These are phyloP conservation scores for Lactarius evosmus DNA, from an alignment of 768 basidiomycete genomes.

Conservation along the genomic window DNA sequence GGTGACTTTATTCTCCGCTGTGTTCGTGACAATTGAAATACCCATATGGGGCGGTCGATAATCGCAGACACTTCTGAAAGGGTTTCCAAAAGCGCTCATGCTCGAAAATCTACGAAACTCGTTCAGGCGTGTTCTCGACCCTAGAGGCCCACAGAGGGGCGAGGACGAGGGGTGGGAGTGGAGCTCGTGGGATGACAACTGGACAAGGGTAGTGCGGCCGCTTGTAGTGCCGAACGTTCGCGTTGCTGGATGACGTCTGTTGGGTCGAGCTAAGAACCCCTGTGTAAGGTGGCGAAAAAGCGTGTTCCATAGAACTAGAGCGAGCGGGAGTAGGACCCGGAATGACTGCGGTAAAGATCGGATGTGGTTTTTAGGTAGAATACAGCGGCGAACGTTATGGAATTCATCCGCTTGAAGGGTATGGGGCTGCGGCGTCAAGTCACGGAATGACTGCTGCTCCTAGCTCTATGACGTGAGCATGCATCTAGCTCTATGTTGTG, in stretches of 20 bases:
- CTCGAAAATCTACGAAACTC: constrained; percentile 21
- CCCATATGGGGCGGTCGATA: constrained; percentile 1
- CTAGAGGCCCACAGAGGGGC: not conserved
- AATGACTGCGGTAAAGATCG: not conserved
- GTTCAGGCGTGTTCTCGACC: constrained; percentile 12
- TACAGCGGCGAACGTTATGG: not conserved
- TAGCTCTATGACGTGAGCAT: constrained; percentile 11
- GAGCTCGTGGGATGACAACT: constrained; percentile 29
- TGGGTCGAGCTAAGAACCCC: constrained; percentile 4
- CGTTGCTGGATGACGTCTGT: constrained; percentile 22
- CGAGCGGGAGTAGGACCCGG: not conserved
- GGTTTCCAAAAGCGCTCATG: constrained; percentile 17
- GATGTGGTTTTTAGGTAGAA: not conserved
- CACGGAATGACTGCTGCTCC: not conserved
- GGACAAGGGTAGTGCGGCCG: constrained; percentile 28
- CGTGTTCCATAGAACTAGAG: not conserved
- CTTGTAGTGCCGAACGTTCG: constrained; percentile 24
- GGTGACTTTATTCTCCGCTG: constrained; percentile 40
- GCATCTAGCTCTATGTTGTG: not conserved
- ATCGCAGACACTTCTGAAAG: constrained; percentile 22
- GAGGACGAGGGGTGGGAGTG: constrained; percentile 22
- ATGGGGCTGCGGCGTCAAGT: constrained; percentile 4
- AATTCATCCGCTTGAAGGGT: constrained; percentile 1
- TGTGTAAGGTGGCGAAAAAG: not conserved
- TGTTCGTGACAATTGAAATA: constrained; percentile 9